Evolutionary conservation across 75 land plant species (phyloP), one percentile per base, ranked within the genome.

Genomic region (Picea sitchensis): DNA sequence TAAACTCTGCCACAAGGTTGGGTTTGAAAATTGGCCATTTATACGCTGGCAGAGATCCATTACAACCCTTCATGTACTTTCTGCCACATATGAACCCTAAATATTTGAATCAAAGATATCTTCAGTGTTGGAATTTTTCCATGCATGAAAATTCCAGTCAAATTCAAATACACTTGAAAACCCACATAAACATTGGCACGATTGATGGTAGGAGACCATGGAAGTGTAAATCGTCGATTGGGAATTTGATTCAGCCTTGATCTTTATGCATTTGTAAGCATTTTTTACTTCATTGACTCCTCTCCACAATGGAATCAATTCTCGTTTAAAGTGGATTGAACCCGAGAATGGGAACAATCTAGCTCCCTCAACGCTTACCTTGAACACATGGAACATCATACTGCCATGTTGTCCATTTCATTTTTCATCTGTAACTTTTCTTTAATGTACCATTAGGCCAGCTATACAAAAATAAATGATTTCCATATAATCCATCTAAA

Each of bases 131-230:
- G 98, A 61, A 95, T 97, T 86, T 97, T 97, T 71, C 99, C 99
- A 86, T 93, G 99, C 99, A 97, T 97, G 84, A 97, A 97, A 75
- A 97, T 97, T 23, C 98, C 99, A 21, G 96, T 97, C n/a, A 97
- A 79, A 85, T 97, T 98, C 36, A 97, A 81, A 79, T 97, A 98
- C 75, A 97, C 99, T 86, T 97, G 99, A 82, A 97, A 97, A 75
- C 96, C 99, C 57, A 97, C 99, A 83, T 95, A 97, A 1, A 95
- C 98, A 85, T 97, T 97, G 6, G 99, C 99, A 58, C 96, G 86
- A 78, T 97, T 97, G 15, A 97, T 97, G 11, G 96, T 97, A 44
- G 98, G 98, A 38, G 98, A 97, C 99, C 99, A 97, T 96, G 98
- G 95, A n/a, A 97, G 87, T 3, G 99, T 97, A 76, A 97, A 97